Base-by-base conservation (phyloP, 495 filamentous ascomycete genomes). In the Tuber umbilicatum region DNA sequence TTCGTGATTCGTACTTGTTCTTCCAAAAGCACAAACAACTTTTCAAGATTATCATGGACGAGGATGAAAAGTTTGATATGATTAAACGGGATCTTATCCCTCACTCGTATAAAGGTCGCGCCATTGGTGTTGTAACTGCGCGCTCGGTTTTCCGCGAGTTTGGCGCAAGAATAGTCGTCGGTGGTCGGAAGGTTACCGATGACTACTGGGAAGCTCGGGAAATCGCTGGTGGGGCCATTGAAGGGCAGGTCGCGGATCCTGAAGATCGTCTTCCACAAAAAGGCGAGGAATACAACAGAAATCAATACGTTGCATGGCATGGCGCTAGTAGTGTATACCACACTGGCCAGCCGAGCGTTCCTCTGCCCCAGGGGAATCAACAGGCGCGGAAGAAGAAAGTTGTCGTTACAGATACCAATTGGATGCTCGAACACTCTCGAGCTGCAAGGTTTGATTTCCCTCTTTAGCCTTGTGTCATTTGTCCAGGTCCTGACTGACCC, bases 281-380 rank as follows among this genome's bases (percentile, higher is more conserved):
- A 19, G 91, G 91, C 21, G 91, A 94, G 78, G 84, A 87, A 5
- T 97, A 97, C 84, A 96, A 97, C 84, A 90, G 91, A 79, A 97
- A 97, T 79, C 94, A 97, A 79, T 99, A 97, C 80, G 95, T 99
- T 2, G 95, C 95, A 23, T 99, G 95, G 95, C 93, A 97, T 81
- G 95, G 95, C 39, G 95, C 95, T 31, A 97, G 94, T 78, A 89
- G 90, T 60, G 95, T 99, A 19, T 99, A 99, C 81, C 94, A 97
- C 80, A 92, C 92, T 1, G 90, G 89, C 42, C 89, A 86, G 0
- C 92, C 94, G 2, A 90, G 91, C 39, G 88, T 94, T 23, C 94
- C 94, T 1, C 73, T 81, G 43, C 89, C 90, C 69, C 90, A 87
- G 70, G 92, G 92, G 70, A 70, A 74, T 0, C 81, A 79, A 31